Percentiles rank a stretch among this genome's conserved stretches.
phyloP scores from a whole-genome alignment of 164 flowering plant species.

The Annona squamosa region DNA sequence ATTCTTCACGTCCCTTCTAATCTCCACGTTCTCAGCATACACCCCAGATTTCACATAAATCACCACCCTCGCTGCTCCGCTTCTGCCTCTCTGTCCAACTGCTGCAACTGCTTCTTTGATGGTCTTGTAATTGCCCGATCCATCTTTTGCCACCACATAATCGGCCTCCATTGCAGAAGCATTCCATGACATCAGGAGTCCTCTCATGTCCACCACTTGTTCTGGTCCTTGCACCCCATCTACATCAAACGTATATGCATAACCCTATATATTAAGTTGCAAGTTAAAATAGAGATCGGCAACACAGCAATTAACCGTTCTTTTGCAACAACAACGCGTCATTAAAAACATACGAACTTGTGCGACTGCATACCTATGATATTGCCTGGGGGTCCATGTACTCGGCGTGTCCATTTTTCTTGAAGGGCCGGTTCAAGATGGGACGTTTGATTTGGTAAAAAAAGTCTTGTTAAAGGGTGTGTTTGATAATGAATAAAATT shows the following conservation, averaged over 20 bases:
- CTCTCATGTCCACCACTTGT: background rate
- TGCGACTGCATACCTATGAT: too few species aligned
- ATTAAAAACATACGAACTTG: too few species aligned
- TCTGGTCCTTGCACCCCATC: background rate
- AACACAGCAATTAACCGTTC: too few species aligned
- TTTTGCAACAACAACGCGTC: too few species aligned
- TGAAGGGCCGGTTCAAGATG: too few species aligned
- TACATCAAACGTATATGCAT: background rate
- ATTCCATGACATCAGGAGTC: constrained; percentile 43
- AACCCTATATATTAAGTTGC: too few species aligned
- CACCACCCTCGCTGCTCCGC: constrained; percentile 30
- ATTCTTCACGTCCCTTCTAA: constrained; percentile 32
- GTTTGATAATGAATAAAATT: too few species aligned
- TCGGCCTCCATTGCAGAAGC: constrained; percentile 23
- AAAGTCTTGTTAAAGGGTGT: too few species aligned
- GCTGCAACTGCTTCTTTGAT: constrained; percentile 47
- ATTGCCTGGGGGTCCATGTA: too few species aligned
- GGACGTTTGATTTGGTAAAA: too few species aligned
- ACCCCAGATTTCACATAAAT: constrained; percentile 49
- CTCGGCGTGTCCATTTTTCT: too few species aligned
- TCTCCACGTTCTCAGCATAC: constrained; percentile 47
- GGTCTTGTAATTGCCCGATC: constrained; percentile 48
- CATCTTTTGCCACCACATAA: constrained; percentile 56
- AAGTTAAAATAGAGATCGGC: too few species aligned
- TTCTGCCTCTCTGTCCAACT: constrained; percentile 2